Conservation (phyloP, 768 basidiomycete genomes). For the Boletus pseudo-olivaceus region DNA sequence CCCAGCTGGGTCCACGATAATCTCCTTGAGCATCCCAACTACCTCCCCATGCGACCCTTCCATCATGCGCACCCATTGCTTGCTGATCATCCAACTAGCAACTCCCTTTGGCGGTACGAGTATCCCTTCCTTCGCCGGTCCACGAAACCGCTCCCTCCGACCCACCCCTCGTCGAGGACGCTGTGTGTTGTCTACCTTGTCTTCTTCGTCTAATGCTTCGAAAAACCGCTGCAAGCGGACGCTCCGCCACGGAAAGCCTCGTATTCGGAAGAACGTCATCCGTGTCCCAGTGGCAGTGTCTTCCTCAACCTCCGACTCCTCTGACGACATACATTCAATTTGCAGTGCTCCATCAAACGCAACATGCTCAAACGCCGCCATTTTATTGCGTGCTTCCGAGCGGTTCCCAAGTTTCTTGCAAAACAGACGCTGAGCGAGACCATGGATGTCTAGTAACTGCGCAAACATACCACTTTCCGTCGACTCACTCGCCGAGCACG, state of each 20-base stretch:
- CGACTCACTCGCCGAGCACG: conserved; percentile 58
- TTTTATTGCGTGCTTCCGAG: conserved; percentile 52
- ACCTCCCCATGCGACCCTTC: conserved; percentile 47
- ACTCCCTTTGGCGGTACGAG: conserved; percentile 61
- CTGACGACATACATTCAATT: conserved; percentile 76
- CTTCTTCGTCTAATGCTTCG: conserved; percentile 56
- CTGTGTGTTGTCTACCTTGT: conserved; percentile 39
- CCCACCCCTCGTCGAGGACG: conserved; percentile 59
- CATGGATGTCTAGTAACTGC: no score
- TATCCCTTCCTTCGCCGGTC: conserved; percentile 54
- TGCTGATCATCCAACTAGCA: conserved; percentile 74
- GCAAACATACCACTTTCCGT: conserved; percentile 54
- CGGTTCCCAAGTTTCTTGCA: conserved; percentile 67
- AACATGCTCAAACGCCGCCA: conserved; percentile 53
- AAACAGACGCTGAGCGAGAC: neutral
- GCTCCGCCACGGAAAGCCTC: conserved; percentile 68
- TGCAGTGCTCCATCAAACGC: conserved; percentile 70
- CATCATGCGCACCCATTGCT: conserved; percentile 51
- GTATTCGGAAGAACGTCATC: conserved; percentile 46
- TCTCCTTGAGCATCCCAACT: conserved; percentile 37
- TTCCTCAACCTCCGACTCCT: conserved; percentile 64
- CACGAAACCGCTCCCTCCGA: conserved; percentile 50
- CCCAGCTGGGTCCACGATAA: conserved; percentile 44
- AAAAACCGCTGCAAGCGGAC: conserved; percentile 58
- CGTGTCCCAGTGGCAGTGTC: conserved; percentile 26